phyloP scores from a whole-genome alignment of 2,329 filamentous ascomycete species.

The Thielaviopsis musarum region DNA sequence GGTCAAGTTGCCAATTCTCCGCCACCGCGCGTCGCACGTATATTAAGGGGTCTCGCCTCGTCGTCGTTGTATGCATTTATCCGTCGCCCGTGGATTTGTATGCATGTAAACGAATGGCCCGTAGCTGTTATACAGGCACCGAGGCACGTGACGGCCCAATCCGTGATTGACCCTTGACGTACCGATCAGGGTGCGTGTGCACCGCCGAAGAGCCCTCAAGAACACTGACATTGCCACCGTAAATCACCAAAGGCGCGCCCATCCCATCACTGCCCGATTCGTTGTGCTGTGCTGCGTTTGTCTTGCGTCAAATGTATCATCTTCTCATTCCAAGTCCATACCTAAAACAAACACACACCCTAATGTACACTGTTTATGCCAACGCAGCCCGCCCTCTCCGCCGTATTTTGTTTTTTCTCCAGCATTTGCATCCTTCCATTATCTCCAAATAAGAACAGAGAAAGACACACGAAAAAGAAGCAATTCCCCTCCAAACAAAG shows the following conservation, averaged over 20 bases:
- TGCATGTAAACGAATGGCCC: not conserved
- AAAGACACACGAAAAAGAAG: too few species aligned
- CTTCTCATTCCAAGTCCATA: slow-evolving; percentile 5
- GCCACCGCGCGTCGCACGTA: not conserved
- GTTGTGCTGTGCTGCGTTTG: too few species aligned
- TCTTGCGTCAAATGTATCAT: slow-evolving; percentile 4
- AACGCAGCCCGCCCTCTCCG: not conserved
- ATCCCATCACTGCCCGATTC: too few species aligned
- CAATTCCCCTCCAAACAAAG: too few species aligned
- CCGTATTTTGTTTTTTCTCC: not conserved
- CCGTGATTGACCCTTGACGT: too few species aligned
- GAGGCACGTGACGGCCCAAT: not conserved
- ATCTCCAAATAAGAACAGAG: not conserved
- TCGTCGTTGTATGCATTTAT: not conserved
- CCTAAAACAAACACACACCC: slow-evolving; percentile 11
- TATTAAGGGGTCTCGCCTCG: not conserved
- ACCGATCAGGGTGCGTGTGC: not conserved
- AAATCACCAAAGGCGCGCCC: not conserved
- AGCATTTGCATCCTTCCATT: not conserved
- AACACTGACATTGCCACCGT: not conserved
- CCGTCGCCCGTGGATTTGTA: not conserved
- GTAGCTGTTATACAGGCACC: not conserved
- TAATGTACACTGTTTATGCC: slow-evolving; percentile 12
- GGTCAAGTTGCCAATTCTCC: not conserved
- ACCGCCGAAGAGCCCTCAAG: not conserved